Conservation (phyloP, 2,329 filamentous ascomycete species). For the Ophiocordyceps camponoti-leonardi region DNA sequence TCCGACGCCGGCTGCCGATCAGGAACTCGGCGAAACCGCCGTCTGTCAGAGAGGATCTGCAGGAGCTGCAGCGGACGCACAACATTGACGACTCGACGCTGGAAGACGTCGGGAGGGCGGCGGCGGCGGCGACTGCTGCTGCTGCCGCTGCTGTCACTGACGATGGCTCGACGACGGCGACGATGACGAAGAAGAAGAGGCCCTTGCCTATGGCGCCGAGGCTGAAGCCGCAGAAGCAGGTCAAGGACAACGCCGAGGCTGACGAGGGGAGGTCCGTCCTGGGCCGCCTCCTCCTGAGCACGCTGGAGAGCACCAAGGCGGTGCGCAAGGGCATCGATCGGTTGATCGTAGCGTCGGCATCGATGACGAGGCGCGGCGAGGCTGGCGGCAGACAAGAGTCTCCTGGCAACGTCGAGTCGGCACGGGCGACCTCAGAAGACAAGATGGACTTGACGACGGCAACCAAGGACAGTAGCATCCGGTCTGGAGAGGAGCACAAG, state of each 20-base stretch:
- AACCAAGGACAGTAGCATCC: too few species aligned
- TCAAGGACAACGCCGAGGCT: neutral
- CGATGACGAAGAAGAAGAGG: too few species aligned
- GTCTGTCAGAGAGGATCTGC: slow-evolving; percentile 37
- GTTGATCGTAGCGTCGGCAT: neutral
- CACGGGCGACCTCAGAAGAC: neutral
- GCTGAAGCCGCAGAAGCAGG: slow-evolving; percentile 2
- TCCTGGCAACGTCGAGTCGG: too few species aligned
- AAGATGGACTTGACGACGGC: neutral
- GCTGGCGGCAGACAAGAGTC: neutral
- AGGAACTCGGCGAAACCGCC: slow-evolving; percentile 36
- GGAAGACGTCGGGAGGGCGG: slow-evolving; percentile 33
- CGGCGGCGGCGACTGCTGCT: neutral
- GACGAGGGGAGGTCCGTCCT: neutral
- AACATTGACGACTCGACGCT: slow-evolving; percentile 42
- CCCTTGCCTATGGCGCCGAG: too few species aligned
- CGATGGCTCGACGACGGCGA: too few species aligned
- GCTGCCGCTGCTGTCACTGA: neutral
- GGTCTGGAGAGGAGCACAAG: neutral
- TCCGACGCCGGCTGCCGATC: slow-evolving; percentile 26
- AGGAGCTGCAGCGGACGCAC: slow-evolving; percentile 32
- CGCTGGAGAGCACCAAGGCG: neutral
- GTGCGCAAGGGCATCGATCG: neutral
- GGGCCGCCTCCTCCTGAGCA: neutral
- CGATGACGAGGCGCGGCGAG: neutral